Percentiles rank a stretch among this genome's conserved stretches.
Evolutionary conservation across 768 basidiomycete species (phyloP).

Genomic region (Boletus pseudo-olivaceus): DNA sequence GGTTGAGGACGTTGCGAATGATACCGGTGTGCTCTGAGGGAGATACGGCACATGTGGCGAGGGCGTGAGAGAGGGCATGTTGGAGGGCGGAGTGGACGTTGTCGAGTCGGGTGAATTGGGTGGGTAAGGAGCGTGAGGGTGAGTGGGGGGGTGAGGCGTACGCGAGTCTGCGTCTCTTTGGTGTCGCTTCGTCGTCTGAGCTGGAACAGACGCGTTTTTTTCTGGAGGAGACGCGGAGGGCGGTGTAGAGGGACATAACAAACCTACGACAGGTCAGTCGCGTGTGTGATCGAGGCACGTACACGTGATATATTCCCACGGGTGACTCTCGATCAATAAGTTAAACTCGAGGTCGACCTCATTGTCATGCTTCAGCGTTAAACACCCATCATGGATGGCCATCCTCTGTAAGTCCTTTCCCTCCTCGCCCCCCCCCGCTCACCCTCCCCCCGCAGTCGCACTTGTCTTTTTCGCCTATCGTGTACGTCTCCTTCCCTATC

Average conservation of each 20-base stretch:
- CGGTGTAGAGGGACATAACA: constrained; percentile 18
- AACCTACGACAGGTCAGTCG: neutral
- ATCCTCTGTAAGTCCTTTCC: constrained; percentile 11
- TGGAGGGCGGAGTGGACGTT: constrained; percentile 68
- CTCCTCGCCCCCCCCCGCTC: neutral
- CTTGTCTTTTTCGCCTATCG: neutral
- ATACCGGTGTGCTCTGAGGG: constrained; percentile 74
- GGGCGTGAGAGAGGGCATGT: constrained; percentile 79
- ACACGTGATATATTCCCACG: constrained; percentile 34
- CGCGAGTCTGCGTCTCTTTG: constrained; percentile 64
- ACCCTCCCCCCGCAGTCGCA: constrained; percentile 1
- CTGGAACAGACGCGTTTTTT: constrained; percentile 61
- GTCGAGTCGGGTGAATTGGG: constrained; percentile 58
- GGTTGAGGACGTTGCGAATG: constrained; percentile 75
- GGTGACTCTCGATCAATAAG: too few relatives aligned
- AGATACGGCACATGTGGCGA: constrained; percentile 78
- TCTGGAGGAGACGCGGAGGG: constrained; percentile 61
- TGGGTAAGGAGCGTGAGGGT: constrained; percentile 41
- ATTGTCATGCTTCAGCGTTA: neutral
- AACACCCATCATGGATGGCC: constrained; percentile 12
- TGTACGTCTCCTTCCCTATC: constrained; percentile 3
- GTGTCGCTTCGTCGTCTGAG: constrained; percentile 52
- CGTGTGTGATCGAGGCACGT: constrained; percentile 27
- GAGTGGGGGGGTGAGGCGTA: constrained; percentile 47
- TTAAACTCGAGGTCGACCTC: too few relatives aligned